Conservation (phyloP, 306 rosid genomes). For the Cicer yamashitae region DNA sequence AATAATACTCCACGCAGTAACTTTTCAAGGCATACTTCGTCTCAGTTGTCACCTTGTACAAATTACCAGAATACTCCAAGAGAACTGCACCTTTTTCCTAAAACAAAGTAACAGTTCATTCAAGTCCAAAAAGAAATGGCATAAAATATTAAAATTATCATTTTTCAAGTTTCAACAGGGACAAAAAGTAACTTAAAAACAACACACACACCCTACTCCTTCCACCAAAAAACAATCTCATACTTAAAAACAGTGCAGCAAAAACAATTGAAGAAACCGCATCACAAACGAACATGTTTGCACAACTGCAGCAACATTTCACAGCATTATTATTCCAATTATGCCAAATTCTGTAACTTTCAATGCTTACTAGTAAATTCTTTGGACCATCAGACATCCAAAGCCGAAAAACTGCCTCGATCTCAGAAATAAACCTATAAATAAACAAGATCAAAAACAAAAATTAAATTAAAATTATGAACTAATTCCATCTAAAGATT, state of each 20-base stretch:
- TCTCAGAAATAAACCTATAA: slow-evolving; percentile 88
- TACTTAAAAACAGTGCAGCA: slow-evolving; percentile 15
- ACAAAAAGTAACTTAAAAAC: not conserved
- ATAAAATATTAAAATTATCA: not conserved
- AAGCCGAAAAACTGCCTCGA: slow-evolving; percentile 85
- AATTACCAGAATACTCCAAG: slow-evolving; percentile 59
- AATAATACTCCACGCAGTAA: slow-evolving; percentile 86
- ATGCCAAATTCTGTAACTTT: slow-evolving; percentile 22
- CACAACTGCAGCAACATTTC: slow-evolving; percentile 5
- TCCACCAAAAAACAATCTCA: slow-evolving; percentile 19
- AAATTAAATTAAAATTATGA: not conserved
- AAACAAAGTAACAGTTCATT: slow-evolving; percentile 36
- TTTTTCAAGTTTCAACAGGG: not conserved
- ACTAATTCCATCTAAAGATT: slow-evolving; percentile 1
- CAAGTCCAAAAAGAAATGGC: slow-evolving; percentile 30
- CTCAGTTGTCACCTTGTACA: slow-evolving; percentile 84
- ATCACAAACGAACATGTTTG: slow-evolving; percentile 26
- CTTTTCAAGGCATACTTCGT: slow-evolving; percentile 76
- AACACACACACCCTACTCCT: slow-evolving; percentile 11
- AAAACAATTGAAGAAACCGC: slow-evolving; percentile 22
- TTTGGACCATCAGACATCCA: slow-evolving; percentile 89
- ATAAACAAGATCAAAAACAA: not conserved
- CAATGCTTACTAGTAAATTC: slow-evolving; percentile 73
- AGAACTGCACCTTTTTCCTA: slow-evolving; percentile 80
- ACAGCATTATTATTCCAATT: slow-evolving; percentile 29